Percentiles rank a stretch among this genome's conserved stretches.
These are phyloP conservation scores for Prunus campanulata DNA, from an alignment of 306 rosid species.

Conservation along the genomic window DNA sequence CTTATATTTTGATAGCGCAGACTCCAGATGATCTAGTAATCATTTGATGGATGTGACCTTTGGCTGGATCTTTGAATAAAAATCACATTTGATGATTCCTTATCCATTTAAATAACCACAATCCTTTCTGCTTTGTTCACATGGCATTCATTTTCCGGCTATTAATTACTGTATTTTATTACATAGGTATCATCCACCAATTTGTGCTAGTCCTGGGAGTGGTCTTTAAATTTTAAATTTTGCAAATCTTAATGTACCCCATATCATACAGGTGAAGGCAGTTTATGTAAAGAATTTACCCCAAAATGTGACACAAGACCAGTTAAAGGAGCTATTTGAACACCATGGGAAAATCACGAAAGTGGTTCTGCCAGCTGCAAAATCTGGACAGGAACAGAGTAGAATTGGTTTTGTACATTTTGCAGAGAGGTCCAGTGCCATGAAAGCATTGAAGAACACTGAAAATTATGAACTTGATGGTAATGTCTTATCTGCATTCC, in stretches of 20 bases:
- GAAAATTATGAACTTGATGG: slow-evolving; percentile 91
- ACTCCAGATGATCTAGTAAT: not conserved
- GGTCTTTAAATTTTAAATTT: slow-evolving; percentile 12
- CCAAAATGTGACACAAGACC: slow-evolving; percentile 84
- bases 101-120: not conserved
- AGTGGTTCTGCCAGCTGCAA: slow-evolving; percentile 93
- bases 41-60: not conserved
- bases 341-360: slow-evolving; percentile 93
- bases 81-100: not conserved
- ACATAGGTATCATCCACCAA: not conserved
- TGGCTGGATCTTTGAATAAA: not conserved
- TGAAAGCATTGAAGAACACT: slow-evolving; percentile 90
- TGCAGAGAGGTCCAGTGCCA: slow-evolving; percentile 83
- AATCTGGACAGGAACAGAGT: slow-evolving; percentile 80
- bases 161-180: not conserved
- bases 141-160: not conserved
- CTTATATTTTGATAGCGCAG: not conserved
- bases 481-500: not conserved
- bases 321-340: slow-evolving; percentile 82
- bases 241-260: slow-evolving; percentile 14
- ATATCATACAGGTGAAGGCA: slow-evolving; percentile 72
- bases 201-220: slow-evolving; percentile 10
- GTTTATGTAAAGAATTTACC: slow-evolving; percentile 91
- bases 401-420: slow-evolving; percentile 97
- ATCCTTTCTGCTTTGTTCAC: not conserved